Evolutionary conservation across 2,329 filamentous ascomycete species (phyloP).

Genomic region (Drechslerella coelobrocha): DNA sequence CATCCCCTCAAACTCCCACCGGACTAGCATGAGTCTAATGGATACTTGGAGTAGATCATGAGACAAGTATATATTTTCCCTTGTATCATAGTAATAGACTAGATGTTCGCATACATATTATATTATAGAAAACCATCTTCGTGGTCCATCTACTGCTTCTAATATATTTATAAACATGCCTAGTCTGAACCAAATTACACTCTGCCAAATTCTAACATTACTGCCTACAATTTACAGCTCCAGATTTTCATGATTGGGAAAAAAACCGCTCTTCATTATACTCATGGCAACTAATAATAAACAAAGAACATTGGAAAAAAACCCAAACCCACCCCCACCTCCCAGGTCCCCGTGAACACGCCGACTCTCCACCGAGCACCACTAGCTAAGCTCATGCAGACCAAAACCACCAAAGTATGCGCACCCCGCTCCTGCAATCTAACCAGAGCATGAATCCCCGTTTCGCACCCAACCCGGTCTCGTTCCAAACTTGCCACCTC

Average conservation of each 20-base stretch:
- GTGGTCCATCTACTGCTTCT: too few species aligned
- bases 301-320: constrained; percentile 25
- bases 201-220: too few species aligned
- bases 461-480: constrained; percentile 15
- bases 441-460: constrained; percentile 23
- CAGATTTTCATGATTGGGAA: constrained; percentile 3
- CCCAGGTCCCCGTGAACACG: neutral
- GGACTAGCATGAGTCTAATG: too few species aligned
- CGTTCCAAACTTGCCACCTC: constrained; percentile 14
- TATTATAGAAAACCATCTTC: too few species aligned
- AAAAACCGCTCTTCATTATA: constrained; percentile 5
- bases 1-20: too few species aligned
- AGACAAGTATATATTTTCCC: too few species aligned
- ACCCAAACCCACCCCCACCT: constrained; percentile 14
- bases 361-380: constrained; percentile 17
- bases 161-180: too few species aligned
- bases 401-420: constrained; percentile 1
- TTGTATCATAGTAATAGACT: too few species aligned
- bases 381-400: constrained; percentile 21
- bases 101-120: too few species aligned
- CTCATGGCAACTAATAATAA: constrained; percentile 13
- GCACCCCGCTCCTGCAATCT: constrained; percentile 22
- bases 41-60: too few species aligned
- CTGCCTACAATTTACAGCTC: constrained; percentile 8
- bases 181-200: too few species aligned